Percentiles rank a stretch among this genome's conserved stretches.
Conservation (phyloP, 2,329 filamentous ascomycete genomes). For the Talaromyces sp. region DNA sequence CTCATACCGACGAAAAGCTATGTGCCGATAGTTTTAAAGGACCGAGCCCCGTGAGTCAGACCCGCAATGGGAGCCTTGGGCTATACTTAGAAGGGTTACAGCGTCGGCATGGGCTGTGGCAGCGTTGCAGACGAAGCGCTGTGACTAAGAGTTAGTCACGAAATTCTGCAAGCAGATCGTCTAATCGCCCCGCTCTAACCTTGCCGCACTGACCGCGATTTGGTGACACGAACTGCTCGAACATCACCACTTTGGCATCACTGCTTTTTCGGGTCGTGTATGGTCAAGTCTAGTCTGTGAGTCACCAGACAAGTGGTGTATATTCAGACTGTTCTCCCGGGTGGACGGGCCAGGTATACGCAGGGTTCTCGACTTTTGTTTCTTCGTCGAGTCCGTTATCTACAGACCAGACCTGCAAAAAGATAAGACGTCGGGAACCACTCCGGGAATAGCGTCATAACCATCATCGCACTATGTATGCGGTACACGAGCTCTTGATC, state of each 20-base stretch:
- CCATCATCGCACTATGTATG: too few relatives aligned
- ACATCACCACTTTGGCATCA: neutral
- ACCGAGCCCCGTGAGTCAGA: neutral
- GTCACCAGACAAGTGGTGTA: neutral
- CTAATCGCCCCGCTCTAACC: neutral
- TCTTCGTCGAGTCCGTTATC: neutral
- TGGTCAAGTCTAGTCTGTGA: neutral
- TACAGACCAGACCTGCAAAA: neutral
- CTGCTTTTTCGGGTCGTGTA: neutral
- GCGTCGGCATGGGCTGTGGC: too few relatives aligned
- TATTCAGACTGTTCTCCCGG: neutral
- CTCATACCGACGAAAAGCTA: neutral
- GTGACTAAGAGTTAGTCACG: constrained; percentile 1
- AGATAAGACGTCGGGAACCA: neutral
- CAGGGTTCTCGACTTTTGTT: neutral
- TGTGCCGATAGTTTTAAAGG: neutral
- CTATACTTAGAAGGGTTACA: too few relatives aligned
- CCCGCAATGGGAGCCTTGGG: neutral
- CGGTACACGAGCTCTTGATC: too few relatives aligned
- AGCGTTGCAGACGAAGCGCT: neutral
- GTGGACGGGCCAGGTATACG: neutral
- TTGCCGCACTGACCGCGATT: neutral
- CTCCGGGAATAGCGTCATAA: neutral
- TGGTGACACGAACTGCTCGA: neutral
- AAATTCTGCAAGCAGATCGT: neutral